Conservation (phyloP, 2,329 filamentous ascomycete species). For the Penicillium olsonii region DNA sequence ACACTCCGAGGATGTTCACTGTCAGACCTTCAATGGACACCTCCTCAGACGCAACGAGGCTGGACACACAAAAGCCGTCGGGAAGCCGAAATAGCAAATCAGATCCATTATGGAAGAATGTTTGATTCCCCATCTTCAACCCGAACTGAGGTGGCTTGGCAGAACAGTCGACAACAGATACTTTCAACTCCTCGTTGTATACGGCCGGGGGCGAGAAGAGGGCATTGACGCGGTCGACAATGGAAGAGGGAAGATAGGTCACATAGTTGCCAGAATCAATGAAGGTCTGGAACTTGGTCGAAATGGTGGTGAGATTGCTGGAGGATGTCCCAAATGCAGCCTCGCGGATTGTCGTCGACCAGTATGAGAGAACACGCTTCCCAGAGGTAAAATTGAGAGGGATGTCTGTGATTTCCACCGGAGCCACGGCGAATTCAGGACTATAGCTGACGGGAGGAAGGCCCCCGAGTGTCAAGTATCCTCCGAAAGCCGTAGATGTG, state of each 20-base stretch:
- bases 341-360: slow-evolving; percentile 38
- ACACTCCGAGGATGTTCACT: slow-evolving; percentile 47
- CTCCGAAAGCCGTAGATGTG: slow-evolving; percentile 31
- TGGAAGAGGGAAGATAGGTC: slow-evolving; percentile 41
- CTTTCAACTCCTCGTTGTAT: slow-evolving; percentile 29
- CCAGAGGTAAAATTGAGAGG: slow-evolving; percentile 26
- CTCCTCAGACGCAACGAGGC: slow-evolving; percentile 27
- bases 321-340: slow-evolving; percentile 25
- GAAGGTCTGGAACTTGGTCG: slow-evolving; percentile 41
- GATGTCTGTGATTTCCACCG: slow-evolving; percentile 36
- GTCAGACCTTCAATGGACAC: slow-evolving; percentile 33
- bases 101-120: slow-evolving; percentile 31
- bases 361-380: slow-evolving; percentile 38
- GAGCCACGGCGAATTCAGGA: slow-evolving; percentile 35
- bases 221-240: slow-evolving; percentile 44
- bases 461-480: slow-evolving; percentile 53
- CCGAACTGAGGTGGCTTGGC: slow-evolving; percentile 45
- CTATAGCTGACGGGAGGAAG: slow-evolving; percentile 47
- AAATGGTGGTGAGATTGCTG: slow-evolving; percentile 21
- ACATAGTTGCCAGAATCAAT: slow-evolving; percentile 41
- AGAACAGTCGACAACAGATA: slow-evolving; percentile 47
- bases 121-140: slow-evolving; percentile 40
- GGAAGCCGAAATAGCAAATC: slow-evolving; percentile 34
- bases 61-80: slow-evolving; percentile 23
- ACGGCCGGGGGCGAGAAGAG: slow-evolving; percentile 46